Conservation (phyloP, 768 basidiomycete species). For the Pleurotus tuber-regium region DNA sequence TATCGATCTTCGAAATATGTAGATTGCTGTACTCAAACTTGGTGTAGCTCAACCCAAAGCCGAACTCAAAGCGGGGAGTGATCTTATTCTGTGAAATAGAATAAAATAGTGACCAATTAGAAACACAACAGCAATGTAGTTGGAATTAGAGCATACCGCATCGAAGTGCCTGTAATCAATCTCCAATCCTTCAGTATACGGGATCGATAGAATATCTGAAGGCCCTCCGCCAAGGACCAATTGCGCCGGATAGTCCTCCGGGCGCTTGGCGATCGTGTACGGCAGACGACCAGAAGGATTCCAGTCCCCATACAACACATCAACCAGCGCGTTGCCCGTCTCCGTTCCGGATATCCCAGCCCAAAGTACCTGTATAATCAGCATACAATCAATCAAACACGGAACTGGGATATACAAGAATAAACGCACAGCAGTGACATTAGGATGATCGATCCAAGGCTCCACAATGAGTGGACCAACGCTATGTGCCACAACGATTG, state of each 20-base stretch:
- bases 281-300: slow-evolving; percentile 71
- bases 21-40: slow-evolving; percentile 70
- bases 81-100: slow-evolving; percentile 56
- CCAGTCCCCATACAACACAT: slow-evolving; percentile 67
- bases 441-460: slow-evolving; percentile 71
- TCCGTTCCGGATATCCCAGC: slow-evolving; percentile 69
- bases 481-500: slow-evolving; percentile 66
- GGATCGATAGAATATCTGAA: slow-evolving; percentile 44
- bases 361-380: slow-evolving; percentile 51
- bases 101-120: background rate
- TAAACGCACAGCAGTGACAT: slow-evolving; percentile 59
- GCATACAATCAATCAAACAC: background rate
- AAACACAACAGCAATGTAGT: background rate
- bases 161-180: slow-evolving; percentile 79
- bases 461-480: slow-evolving; percentile 60
- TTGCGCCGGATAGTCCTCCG: slow-evolving; percentile 57
- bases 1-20: slow-evolving; percentile 38
- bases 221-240: slow-evolving; percentile 35
- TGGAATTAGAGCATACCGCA: slow-evolving; percentile 41
- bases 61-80: slow-evolving; percentile 83
- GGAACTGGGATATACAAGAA: slow-evolving; percentile 18
- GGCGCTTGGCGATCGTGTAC: slow-evolving; percentile 69
- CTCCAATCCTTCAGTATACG: slow-evolving; percentile 60
- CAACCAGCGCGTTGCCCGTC: slow-evolving; percentile 66
- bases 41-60: slow-evolving; percentile 87